These are phyloP conservation scores for Iris pallida DNA, from an alignment of 116 monocot genomes.

Conservation along the genomic window DNA sequence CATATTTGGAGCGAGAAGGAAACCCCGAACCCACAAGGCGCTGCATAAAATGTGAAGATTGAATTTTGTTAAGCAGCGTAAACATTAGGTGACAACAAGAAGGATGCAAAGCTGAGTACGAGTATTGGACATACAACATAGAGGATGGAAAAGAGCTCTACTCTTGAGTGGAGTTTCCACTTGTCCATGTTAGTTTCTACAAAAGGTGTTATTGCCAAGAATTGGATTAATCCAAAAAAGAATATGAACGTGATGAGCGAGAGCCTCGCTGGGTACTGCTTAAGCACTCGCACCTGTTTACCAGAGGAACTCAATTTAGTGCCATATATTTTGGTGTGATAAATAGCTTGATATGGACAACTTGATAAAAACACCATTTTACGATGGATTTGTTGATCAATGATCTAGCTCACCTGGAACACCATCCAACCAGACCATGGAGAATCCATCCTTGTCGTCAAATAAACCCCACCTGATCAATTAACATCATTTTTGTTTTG, in stretches of 20 bases:
- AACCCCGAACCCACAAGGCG: conserved; percentile 78
- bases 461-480: too few species aligned
- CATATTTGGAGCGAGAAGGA: conserved; percentile 84
- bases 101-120: background rate
- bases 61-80: background rate
- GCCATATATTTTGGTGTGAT: background rate
- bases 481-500: too few species aligned
- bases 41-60: conserved; percentile 19
- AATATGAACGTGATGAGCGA: conserved; percentile 45
- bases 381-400: background rate
- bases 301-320: background rate
- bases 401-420: conserved; percentile 35
- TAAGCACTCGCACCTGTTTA: conserved; percentile 54
- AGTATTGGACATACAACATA: conserved; percentile 41
- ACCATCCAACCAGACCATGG: conserved; percentile 77
- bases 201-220: conserved; percentile 49
- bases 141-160: conserved; percentile 59
- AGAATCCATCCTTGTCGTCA: too few species aligned
- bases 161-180: conserved; percentile 48
- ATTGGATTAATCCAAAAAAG: conserved; percentile 53
- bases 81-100: background rate
- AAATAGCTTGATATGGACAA: background rate
- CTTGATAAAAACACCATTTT: background rate
- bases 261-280: conserved; percentile 69
- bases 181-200: conserved; percentile 32